A percentile compares a stretch with the other conserved stretches of the same genome.
These are phyloP conservation scores for Hippophae gyantsensis DNA, from an alignment of 306 rosid species.

Conservation along the genomic window DNA sequence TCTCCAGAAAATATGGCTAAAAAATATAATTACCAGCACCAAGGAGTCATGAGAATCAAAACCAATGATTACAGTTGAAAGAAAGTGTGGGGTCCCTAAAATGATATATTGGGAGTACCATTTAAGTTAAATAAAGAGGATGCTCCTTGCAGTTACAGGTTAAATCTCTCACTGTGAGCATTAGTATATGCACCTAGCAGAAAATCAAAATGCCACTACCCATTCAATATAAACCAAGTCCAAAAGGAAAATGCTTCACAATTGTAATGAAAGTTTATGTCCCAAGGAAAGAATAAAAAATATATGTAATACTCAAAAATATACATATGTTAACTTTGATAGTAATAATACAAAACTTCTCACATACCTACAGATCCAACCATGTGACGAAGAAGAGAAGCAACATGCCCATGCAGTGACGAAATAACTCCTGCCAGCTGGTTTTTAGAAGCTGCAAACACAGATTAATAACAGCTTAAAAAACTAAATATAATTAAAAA, in stretches of 20 bases:
- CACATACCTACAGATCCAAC: slow-evolving; percentile 87
- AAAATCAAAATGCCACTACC: not conserved
- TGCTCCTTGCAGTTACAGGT: not conserved
- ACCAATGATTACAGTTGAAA: too few species aligned
- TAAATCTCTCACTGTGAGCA: not conserved
- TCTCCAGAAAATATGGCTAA: too few species aligned
- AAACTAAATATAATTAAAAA: slow-evolving; percentile 9
- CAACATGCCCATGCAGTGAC: slow-evolving; percentile 72
- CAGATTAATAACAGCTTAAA: not conserved
- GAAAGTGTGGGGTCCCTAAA: too few species aligned
- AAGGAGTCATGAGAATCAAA: too few species aligned
- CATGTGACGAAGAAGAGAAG: slow-evolving; percentile 89
- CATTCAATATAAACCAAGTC: not conserved
- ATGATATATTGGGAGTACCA: too few species aligned
- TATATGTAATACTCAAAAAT: too few species aligned
- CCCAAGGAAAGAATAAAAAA: too few species aligned
- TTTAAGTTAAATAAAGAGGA: too few species aligned
- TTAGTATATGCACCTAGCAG: not conserved
- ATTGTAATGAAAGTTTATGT: too few species aligned
- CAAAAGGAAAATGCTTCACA: slow-evolving; percentile 1
- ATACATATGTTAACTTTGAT: not conserved
- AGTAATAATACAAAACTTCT: slow-evolving; percentile 1
- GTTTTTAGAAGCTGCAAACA: slow-evolving; percentile 70
- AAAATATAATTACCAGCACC: too few species aligned
- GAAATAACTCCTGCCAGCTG: slow-evolving; percentile 70